These are phyloP conservation scores for Kingdonia uniflora DNA, from an alignment of 164 flowering plant genomes.

Conservation along the genomic window DNA sequence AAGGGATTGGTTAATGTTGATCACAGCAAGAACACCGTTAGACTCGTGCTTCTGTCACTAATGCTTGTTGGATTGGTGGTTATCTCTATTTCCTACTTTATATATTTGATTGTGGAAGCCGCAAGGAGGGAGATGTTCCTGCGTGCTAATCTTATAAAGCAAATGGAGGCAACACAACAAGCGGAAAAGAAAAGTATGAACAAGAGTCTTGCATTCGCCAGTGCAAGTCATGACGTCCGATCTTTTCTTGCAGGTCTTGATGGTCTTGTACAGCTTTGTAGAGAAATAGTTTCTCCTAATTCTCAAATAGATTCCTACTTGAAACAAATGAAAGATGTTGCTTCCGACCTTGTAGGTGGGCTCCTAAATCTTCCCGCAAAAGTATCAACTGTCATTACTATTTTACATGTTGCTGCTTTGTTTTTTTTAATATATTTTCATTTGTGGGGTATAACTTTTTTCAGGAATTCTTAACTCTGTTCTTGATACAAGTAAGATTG, in stretches of 20 bases:
- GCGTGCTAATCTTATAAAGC: slow-evolving; percentile 40
- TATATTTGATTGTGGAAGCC: slow-evolving; percentile 20
- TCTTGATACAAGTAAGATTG: slow-evolving; percentile 78
- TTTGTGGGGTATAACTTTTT: too few relatives aligned
- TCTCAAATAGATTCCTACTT: slow-evolving; percentile 36
- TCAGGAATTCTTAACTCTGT: slow-evolving; percentile 72
- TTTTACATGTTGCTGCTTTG: too few relatives aligned
- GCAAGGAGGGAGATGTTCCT: slow-evolving; percentile 35
- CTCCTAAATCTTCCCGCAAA: background rate
- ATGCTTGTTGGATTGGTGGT: slow-evolving; percentile 15
- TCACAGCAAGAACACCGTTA: slow-evolving; percentile 10
- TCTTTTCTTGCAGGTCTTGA: slow-evolving; percentile 47
- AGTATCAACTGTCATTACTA: too few relatives aligned
- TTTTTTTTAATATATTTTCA: background rate
- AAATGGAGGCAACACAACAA: slow-evolving; percentile 71
- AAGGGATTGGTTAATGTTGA: slow-evolving; percentile 17
- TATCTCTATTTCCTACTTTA: slow-evolving; percentile 16
- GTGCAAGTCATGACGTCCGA: slow-evolving; percentile 80
- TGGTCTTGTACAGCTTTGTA: slow-evolving; percentile 40
- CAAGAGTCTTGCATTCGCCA: slow-evolving; percentile 59
- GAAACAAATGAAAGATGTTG: slow-evolving; percentile 31
- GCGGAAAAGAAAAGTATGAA: slow-evolving; percentile 82
- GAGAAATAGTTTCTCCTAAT: slow-evolving; percentile 16
- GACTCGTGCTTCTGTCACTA: slow-evolving; percentile 19
- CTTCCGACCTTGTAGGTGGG: slow-evolving; percentile 50